A percentile compares a stretch with the other conserved stretches of the same genome.
Conservation (phyloP, 345 rosid species). For the Camelina laxa region DNA sequence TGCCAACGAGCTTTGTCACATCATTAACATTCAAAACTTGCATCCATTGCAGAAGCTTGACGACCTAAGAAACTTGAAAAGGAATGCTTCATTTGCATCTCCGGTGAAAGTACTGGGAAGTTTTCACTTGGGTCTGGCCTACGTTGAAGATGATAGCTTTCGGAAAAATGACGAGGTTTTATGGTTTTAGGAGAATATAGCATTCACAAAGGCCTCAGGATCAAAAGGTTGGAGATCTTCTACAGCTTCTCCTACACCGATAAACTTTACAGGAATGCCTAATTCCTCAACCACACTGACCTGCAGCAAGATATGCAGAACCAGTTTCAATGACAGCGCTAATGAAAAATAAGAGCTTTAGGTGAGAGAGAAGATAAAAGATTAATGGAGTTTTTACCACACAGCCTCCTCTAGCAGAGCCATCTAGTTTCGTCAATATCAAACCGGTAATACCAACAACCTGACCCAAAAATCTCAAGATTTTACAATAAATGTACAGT, state of each 20-base stretch:
- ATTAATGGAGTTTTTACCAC: slow-evolving; percentile 59
- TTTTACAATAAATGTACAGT: neutral
- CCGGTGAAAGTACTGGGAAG: neutral
- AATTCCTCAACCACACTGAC: slow-evolving; percentile 95
- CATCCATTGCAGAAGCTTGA: slow-evolving; percentile 18
- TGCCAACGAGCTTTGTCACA: slow-evolving; percentile 15
- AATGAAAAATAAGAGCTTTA: neutral
- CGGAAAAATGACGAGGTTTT: neutral
- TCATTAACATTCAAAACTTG: neutral
- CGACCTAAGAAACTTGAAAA: slow-evolving; percentile 13
- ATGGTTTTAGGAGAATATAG: slow-evolving; percentile 69
- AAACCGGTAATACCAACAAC: slow-evolving; percentile 92
- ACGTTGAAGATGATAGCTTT: slow-evolving; percentile 8
- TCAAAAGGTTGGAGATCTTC: slow-evolving; percentile 97
- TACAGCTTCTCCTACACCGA: slow-evolving; percentile 91
- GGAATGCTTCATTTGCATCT: slow-evolving; percentile 22
- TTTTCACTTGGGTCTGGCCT: slow-evolving; percentile 6
- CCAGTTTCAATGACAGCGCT: neutral
- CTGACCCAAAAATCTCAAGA: slow-evolving; percentile 47
- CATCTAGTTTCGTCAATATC: slow-evolving; percentile 92
- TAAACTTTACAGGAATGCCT: slow-evolving; percentile 92
- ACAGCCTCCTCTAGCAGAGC: slow-evolving; percentile 97
- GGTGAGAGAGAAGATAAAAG: slow-evolving; percentile 9
- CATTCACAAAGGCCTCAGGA: slow-evolving; percentile 81
- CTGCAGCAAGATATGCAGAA: slow-evolving; percentile 51